Evolutionary conservation across 2,329 filamentous ascomycete species (phyloP).

Genomic region (Periconia digitata): DNA sequence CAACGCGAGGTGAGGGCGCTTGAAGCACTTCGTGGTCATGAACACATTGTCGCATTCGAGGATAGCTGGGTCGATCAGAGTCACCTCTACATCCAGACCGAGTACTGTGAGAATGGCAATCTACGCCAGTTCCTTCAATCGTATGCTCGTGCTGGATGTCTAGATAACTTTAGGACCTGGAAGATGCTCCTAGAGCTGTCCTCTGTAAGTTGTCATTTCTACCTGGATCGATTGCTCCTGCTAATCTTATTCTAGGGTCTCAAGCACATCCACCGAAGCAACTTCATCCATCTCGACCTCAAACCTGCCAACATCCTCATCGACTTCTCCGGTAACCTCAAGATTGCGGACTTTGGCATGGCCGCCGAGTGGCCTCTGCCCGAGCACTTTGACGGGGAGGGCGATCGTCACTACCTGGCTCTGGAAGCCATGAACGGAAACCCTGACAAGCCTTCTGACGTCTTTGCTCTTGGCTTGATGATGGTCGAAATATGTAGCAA

Average conservation of each 20-base stretch:
- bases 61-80: constrained; percentile 85
- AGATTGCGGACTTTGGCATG: constrained; percentile 85
- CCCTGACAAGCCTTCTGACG: constrained; percentile 87
- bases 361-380: constrained; percentile 77
- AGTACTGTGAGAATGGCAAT: constrained; percentile 93
- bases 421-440: constrained; percentile 86
- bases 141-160: constrained; percentile 77
- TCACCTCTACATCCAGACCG: constrained; percentile 94
- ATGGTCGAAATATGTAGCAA: constrained; percentile 94
- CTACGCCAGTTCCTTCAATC: constrained; percentile 82
- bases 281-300: constrained; percentile 82
- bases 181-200: constrained; percentile 90
- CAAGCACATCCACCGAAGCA: constrained; percentile 84
- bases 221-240: not conserved
- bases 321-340: constrained; percentile 76
- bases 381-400: constrained; percentile 80
- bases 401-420: constrained; percentile 94
- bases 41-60: constrained; percentile 82
- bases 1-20: constrained; percentile 82
- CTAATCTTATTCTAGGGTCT: constrained; percentile 65
- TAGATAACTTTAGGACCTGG: constrained; percentile 98
- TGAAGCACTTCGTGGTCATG: constrained; percentile 72
- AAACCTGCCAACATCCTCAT: constrained; percentile 86
- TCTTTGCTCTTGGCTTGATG: constrained; percentile 93
- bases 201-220: constrained; percentile 61